Evolutionary conservation across 2,329 filamentous ascomycete genomes (phyloP), one percentile per base, ranked within the genome.

Genomic region (Fusarium begoniae): DNA sequence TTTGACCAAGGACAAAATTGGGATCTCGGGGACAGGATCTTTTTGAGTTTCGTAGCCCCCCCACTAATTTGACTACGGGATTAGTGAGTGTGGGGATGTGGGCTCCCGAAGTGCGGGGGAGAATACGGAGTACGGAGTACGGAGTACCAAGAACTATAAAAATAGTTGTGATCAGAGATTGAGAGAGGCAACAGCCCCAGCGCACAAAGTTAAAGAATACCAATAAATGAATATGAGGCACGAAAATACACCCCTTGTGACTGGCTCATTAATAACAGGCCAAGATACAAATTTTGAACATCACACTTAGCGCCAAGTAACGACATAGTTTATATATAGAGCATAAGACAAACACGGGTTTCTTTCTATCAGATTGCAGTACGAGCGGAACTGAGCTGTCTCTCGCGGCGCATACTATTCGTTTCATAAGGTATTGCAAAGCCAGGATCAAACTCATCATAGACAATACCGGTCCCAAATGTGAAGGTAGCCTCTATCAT

Each of bases 401-500:
- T 26, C 26, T 26, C 6, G 26, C 6, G 26, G 26, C 26, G 26
- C 26, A 26, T 26, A 5, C 26, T 26, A 26, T 26, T 26, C 26
- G 5, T 5, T 26, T 26, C 8, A 28, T 35, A 54, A 26, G 41
- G 18, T 37, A 30, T 3, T 4, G 18, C 14, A 2, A 38, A 56
- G 37, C 8, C 5, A n/a, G 63, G 37, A 26, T 66, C 48, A 26
- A 57, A 66, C 11, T 20, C 30, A 15, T 65, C 60, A 15, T 48
- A 7, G 5, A 26, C 26, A 26, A 26, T 26, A 6, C 26, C 26
- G 6, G 26, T 26, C 26, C 26, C 26, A 26, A 26, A 26, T 6
- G 26, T 26, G 26, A n/a, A n/a, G n/a, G n/a, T n/a, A n/a, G n/a
- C n/a, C n/a, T n/a, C n/a, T n/a, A n/a, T n/a, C n/a, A n/a, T n/a